A percentile compares a stretch with the other conserved stretches of the same genome.
phyloP scores from a whole-genome alignment of 1,284 basidiomycete species.

The Boletellus deceptivus region DNA sequence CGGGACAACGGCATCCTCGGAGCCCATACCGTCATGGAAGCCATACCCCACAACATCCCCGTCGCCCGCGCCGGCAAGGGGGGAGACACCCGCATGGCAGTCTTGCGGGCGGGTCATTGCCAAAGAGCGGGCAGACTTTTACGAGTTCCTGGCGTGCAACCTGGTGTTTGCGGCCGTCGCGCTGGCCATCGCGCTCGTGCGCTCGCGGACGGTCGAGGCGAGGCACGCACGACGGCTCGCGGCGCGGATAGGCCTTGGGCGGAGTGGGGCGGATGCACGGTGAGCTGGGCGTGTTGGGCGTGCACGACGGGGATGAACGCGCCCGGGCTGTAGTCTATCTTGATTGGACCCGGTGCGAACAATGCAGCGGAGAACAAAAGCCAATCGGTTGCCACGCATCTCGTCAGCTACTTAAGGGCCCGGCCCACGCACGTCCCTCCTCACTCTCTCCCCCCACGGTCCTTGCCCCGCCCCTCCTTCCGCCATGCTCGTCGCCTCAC shows the following conservation, averaged over 20 bases:
- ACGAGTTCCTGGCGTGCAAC: slow-evolving; percentile 85
- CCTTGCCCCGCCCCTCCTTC: slow-evolving; percentile 9
- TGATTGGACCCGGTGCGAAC: no score
- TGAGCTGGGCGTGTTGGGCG: no score
- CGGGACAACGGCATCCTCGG: slow-evolving; percentile 13
- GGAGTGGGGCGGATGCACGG: neutral
- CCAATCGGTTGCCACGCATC: no score
- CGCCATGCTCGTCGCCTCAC: slow-evolving; percentile 18
- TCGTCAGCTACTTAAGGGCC: no score
- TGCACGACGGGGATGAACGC: no score
- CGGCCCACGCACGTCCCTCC: neutral
- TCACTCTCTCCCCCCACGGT: slow-evolving; percentile 12
- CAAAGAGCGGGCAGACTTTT: slow-evolving; percentile 80
- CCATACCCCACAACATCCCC: slow-evolving; percentile 19
- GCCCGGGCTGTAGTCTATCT: no score
- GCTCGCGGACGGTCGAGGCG: slow-evolving; percentile 66
- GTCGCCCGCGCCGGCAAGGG: slow-evolving; percentile 28
- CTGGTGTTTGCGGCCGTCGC: slow-evolving; percentile 67
- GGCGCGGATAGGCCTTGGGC: slow-evolving; percentile 69
- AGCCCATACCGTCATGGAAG: slow-evolving; percentile 9
- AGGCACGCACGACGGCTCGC: slow-evolving; percentile 79
- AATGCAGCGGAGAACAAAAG: no score
- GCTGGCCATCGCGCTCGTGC: slow-evolving; percentile 60
- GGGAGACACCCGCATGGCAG: slow-evolving; percentile 84
- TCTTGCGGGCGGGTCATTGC: slow-evolving; percentile 81